Percentiles rank a stretch among this genome's conserved stretches.
Conservation (phyloP, 2,329 filamentous ascomycete species). For the Talaromyces sp. region DNA sequence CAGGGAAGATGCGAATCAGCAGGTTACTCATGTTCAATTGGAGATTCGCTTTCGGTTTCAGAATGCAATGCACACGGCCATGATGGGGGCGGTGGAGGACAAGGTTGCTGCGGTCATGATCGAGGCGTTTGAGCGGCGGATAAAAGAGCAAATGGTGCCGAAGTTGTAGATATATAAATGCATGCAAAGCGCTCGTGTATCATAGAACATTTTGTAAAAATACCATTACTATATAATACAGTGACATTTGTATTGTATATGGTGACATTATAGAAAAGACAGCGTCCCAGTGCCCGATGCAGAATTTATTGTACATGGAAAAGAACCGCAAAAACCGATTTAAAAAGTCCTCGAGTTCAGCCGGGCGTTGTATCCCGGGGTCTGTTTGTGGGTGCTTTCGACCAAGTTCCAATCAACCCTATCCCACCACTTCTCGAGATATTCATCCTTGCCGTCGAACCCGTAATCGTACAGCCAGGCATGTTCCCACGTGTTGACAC, state of each 20-base stretch:
- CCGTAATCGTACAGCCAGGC: conserved; percentile 82
- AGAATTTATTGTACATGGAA: conserved; percentile 13
- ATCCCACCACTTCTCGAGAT: conserved; percentile 79
- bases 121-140: conserved; percentile 81
- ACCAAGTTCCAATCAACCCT: conserved; percentile 80
- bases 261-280: background rate
- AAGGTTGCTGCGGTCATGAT: conserved; percentile 86
- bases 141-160: conserved; percentile 44
- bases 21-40: conserved; percentile 67
- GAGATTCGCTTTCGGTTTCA: conserved; percentile 76
- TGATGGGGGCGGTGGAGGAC: conserved; percentile 75
- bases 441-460: conserved; percentile 67
- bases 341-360: conserved; percentile 4
- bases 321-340: conserved; percentile 5
- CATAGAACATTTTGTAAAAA: background rate
- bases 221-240: background rate
- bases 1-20: conserved; percentile 21
- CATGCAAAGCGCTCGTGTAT: background rate
- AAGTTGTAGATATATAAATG: background rate
- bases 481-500: conserved; percentile 96
- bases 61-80: conserved; percentile 78
- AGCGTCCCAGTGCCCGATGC: conserved; percentile 10
- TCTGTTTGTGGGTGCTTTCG: conserved; percentile 38
- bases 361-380: conserved; percentile 10
- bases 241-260: background rate